Conservation (phyloP, 805 yeast genomes). For the Ogataea pini region DNA sequence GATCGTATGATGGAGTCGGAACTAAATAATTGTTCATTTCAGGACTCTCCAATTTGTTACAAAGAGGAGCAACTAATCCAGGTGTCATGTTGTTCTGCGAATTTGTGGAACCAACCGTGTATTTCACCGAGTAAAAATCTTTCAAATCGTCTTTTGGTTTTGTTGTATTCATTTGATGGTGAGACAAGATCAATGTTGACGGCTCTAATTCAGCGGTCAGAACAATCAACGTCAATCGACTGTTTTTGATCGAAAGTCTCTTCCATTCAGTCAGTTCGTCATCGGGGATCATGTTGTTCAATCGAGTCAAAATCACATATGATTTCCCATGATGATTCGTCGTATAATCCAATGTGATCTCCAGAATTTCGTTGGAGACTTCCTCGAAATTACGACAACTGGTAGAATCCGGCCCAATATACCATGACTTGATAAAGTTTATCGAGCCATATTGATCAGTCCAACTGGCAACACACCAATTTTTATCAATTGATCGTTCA, state of each 20-base stretch:
- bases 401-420: slow-evolving; percentile 37
- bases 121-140: slow-evolving; percentile 25
- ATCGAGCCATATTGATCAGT: slow-evolving; percentile 77
- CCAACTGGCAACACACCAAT: slow-evolving; percentile 89
- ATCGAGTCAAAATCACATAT: slow-evolving; percentile 65
- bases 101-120: slow-evolving; percentile 31
- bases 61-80: slow-evolving; percentile 4
- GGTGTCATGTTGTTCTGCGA: slow-evolving; percentile 29
- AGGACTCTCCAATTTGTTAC: slow-evolving; percentile 30
- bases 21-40: slow-evolving; percentile 22
- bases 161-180: slow-evolving; percentile 16
- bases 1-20: slow-evolving; percentile 33
- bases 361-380: slow-evolving; percentile 69
- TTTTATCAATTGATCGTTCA: slow-evolving; percentile 74
- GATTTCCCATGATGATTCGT: slow-evolving; percentile 50
- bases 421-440: slow-evolving; percentile 67
- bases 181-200: slow-evolving; percentile 44
- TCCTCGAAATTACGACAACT: slow-evolving; percentile 44
- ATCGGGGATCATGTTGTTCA: slow-evolving; percentile 75
- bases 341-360: slow-evolving; percentile 50
- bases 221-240: slow-evolving; percentile 63
- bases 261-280: slow-evolving; percentile 83
- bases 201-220: slow-evolving; percentile 61
- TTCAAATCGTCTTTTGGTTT: slow-evolving; percentile 20
- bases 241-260: slow-evolving; percentile 58